Evolutionary conservation across 1,284 basidiomycete species (phyloP).

Genomic region (Boletus sp.): DNA sequence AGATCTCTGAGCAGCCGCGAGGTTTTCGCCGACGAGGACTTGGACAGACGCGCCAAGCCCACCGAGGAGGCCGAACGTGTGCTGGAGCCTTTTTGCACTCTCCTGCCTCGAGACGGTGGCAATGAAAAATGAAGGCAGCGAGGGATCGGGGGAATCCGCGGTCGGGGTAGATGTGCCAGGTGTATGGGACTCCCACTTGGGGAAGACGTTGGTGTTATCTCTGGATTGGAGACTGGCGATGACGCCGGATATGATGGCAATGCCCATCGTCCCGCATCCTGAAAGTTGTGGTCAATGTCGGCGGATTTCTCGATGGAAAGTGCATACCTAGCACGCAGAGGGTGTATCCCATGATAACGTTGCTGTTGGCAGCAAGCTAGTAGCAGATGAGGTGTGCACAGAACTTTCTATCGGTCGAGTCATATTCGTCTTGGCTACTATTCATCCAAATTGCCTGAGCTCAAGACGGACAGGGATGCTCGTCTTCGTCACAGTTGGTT

Average conservation of each 20-base stretch:
- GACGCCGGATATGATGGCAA: conserved; percentile 92
- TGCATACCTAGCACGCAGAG: conserved; percentile 38
- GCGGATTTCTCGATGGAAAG: background rate
- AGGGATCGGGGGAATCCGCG: conserved; percentile 49
- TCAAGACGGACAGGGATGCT: conserved; percentile 39
- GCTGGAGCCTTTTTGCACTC: conserved; percentile 67
- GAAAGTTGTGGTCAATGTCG: conserved; percentile 13
- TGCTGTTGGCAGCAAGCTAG: conserved; percentile 3
- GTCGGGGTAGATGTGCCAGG: conserved; percentile 79
- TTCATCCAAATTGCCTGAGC: too few species aligned
- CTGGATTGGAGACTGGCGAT: conserved; percentile 66
- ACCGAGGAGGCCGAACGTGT: conserved; percentile 58
- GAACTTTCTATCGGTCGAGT: conserved; percentile 14
- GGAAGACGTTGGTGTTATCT: conserved; percentile 31
- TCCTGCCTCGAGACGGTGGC: conserved; percentile 85
- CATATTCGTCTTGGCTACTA: conserved; percentile 1
- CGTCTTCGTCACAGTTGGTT: conserved; percentile 85
- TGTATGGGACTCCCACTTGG: conserved; percentile 80
- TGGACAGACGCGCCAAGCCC: conserved; percentile 62
- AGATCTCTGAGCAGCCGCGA: conserved; percentile 66
- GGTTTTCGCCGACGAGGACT: conserved; percentile 68
- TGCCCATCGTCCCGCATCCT: conserved; percentile 99
- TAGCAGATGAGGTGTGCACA: background rate
- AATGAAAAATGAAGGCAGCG: conserved; percentile 80
- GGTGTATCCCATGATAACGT: conserved; percentile 38